phyloP scores from a whole-genome alignment of 2,329 filamentous ascomycete species.

The Ciborinia camelliae region DNA sequence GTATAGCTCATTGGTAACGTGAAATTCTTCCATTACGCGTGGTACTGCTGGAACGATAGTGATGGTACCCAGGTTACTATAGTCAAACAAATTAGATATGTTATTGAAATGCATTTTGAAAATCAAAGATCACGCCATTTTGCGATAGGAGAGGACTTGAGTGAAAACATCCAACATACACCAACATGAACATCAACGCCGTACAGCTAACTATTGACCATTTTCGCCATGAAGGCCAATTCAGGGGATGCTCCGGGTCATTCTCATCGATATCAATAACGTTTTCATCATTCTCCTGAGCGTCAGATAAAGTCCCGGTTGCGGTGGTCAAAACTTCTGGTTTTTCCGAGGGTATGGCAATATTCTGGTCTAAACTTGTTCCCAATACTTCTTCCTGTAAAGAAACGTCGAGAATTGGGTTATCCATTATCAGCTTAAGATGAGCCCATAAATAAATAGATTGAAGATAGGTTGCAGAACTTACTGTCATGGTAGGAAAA shows the following conservation, averaged over 20 bases:
- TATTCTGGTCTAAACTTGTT: background rate
- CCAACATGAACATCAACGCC: conserved; percentile 2
- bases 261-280: conserved; percentile 8
- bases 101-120: background rate
- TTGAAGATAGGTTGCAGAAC: background rate
- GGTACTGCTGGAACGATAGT: conserved; percentile 5
- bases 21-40: conserved; percentile 5
- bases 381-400: background rate
- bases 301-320: background rate
- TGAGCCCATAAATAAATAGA: accelerated
- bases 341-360: background rate
- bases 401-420: background rate
- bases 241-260: conserved; percentile 8
- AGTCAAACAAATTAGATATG: background rate
- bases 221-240: background rate
- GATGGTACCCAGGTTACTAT: conserved; percentile 7
- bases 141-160: background rate
- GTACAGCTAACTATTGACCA: conserved; percentile 10
- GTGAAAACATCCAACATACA: background rate
- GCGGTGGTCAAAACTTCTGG: background rate
- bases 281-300: background rate
- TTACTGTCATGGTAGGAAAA: background rate
- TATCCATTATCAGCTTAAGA: background rate
- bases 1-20: background rate
- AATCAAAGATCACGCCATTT: background rate